phyloP scores from a whole-genome alignment of 768 basidiomycete genomes.

The Lyophyllum decastes region DNA sequence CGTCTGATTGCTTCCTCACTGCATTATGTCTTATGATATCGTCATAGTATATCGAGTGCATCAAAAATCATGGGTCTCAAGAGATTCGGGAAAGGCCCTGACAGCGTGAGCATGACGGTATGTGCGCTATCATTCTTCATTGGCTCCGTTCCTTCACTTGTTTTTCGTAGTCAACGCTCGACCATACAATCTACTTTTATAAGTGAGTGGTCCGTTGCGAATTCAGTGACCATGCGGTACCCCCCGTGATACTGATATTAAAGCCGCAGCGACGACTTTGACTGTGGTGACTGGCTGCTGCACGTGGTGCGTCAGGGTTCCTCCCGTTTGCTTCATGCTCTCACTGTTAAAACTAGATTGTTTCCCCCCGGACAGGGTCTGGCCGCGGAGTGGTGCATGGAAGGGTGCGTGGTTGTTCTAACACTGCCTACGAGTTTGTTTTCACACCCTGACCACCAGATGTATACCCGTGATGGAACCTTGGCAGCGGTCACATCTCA shows the following conservation, averaged over 20 bases:
- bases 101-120: slow-evolving; percentile 62
- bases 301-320: slow-evolving; percentile 56
- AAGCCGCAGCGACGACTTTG: slow-evolving; percentile 60
- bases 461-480: slow-evolving; percentile 67
- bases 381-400: slow-evolving; percentile 75
- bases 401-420: slow-evolving; percentile 46
- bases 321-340: not conserved
- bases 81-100: slow-evolving; percentile 47
- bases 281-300: slow-evolving; percentile 80
- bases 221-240: no score
- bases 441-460: slow-evolving; percentile 32
- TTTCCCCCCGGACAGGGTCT: slow-evolving; percentile 60
- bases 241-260: not conserved
- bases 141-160: slow-evolving; percentile 1
- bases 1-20: slow-evolving; percentile 21
- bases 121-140: slow-evolving; percentile 23
- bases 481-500: slow-evolving; percentile 79
- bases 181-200: slow-evolving; percentile 83
- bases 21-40: slow-evolving; percentile 14
- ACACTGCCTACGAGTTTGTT: not conserved
- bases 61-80: slow-evolving; percentile 55
- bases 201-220: slow-evolving; percentile 44
- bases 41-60: slow-evolving; percentile 56
- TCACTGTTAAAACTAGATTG: slow-evolving; percentile 45
- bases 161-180: slow-evolving; percentile 59